These are phyloP conservation scores for Suillus discolor DNA, from an alignment of 768 basidiomycete species.

Conservation along the genomic window DNA sequence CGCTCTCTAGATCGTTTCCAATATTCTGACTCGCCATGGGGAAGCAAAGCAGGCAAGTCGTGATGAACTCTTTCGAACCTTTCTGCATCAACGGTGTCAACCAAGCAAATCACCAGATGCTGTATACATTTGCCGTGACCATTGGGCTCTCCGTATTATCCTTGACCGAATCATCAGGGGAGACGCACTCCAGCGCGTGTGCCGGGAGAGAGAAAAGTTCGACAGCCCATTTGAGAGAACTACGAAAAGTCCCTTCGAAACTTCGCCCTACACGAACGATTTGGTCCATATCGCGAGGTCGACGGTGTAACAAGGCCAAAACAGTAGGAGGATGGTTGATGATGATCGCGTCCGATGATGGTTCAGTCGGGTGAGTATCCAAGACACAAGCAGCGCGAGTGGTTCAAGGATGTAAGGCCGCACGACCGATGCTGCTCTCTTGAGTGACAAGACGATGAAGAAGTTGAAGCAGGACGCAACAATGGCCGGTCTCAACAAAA, in stretches of 20 bases:
- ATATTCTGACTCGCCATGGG: conserved; percentile 73
- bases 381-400: conserved; percentile 48
- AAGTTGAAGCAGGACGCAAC: conserved; percentile 47
- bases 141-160: conserved; percentile 65
- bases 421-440: conserved; percentile 44
- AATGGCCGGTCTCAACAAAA: conserved; percentile 49
- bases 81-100: conserved; percentile 79
- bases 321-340: conserved; percentile 73
- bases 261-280: conserved; percentile 43
- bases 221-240: conserved; percentile 48
- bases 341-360: conserved; percentile 73
- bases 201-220: conserved; percentile 50
- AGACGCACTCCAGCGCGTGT: conserved; percentile 68
- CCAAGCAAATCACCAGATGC: conserved; percentile 85
- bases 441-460: conserved; percentile 37
- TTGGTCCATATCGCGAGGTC: conserved; percentile 59
- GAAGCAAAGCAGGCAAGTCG: conserved; percentile 77
- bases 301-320: conserved; percentile 73
- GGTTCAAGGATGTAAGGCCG: conserved; percentile 62
- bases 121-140: conserved; percentile 79
- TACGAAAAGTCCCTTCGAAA: conserved; percentile 37
- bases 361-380: conserved; percentile 61
- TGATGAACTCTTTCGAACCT: conserved; percentile 65
- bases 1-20: conserved; percentile 56
- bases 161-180: conserved; percentile 54